A percentile compares a stretch with the other conserved stretches of the same genome.
Conservation (phyloP, 2,329 filamentous ascomycete species). For the Didymella keratinophila region DNA sequence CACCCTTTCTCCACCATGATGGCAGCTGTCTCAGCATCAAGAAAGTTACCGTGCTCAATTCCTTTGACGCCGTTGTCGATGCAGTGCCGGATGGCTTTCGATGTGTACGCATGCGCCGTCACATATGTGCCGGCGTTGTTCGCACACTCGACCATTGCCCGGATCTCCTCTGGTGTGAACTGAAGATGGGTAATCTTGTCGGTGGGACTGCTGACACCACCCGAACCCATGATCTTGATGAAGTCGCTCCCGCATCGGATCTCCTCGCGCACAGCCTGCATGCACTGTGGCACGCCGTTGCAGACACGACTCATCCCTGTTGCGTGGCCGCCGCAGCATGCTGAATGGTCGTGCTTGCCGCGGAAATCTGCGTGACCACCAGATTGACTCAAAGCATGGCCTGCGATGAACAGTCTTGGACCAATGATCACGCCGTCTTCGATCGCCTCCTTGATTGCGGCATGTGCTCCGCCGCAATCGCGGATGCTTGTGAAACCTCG, state of each 20-base stretch:
- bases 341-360: constrained; percentile 15
- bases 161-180: constrained; percentile 65
- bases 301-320: constrained; percentile 10
- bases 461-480: constrained; percentile 65
- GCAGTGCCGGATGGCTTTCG: constrained; percentile 62
- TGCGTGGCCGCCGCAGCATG: constrained; percentile 9
- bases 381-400: constrained; percentile 53
- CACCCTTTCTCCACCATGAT: constrained; percentile 58
- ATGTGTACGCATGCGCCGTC: constrained; percentile 51
- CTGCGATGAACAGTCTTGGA: constrained; percentile 33
- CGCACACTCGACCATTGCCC: constrained; percentile 62
- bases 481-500: constrained; percentile 65
- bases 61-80: constrained; percentile 63
- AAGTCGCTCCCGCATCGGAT: constrained; percentile 66
- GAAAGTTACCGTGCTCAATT: constrained; percentile 68
- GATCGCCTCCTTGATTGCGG: constrained; percentile 65
- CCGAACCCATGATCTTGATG: constrained; percentile 68
- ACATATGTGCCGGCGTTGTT: constrained; percentile 61
- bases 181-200: constrained; percentile 63
- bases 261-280: constrained; percentile 56
- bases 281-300: constrained; percentile 12
- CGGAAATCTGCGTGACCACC: constrained; percentile 66
- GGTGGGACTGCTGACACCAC: constrained; percentile 65
- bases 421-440: constrained; percentile 64
- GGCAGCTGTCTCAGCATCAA: constrained; percentile 64